Base-by-base conservation (phyloP, 345 rosid genomes). In the Lumnitzera littorea region DNA sequence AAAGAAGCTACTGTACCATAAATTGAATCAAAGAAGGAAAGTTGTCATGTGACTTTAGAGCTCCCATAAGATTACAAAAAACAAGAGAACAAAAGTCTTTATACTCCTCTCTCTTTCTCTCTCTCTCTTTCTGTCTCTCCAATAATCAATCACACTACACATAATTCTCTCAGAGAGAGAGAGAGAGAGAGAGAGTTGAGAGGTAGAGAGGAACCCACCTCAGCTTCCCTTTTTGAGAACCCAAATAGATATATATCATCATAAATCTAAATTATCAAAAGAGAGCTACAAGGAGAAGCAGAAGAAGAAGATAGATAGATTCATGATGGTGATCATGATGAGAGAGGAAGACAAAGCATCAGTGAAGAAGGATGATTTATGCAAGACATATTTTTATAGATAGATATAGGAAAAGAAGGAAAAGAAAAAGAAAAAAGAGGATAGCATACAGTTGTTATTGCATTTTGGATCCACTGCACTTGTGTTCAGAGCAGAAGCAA, bases 31-130 rank as follows among this genome's bases (percentile, higher is more conserved):
- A 24, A 3, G 61, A 52, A 65, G 56, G 70, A 56, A 58, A 47
- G 67, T 56, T 15, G 70, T 68, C 76, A 77, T 65, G 78, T 72
- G 81, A 80, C 74, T 60, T 68, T 61, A 55, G 58, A 53, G 57
- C 31, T 46, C 27, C 57, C 65, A 63, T 57, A 70, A 67, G 67
- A 70, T 48, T 73, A 69, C 73, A 71, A 70, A 61, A 56, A 73
- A 70, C 14, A 71, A 56, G 72, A 70, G 52, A 60, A 74, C 67
- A 50, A 73, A 69, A 69, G 68, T 72, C 72, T 67, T 70, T 62
- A 55, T 57, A 46, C 67, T 24, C 49, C 1, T 3, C 25, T 23
- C 51, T 47, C 1, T 3, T 20, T 23, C 51, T 47, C 67, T 60
- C 54, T 56, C 53, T 57, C 68, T 27, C 51, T 63, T 43, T 16